Conservation (phyloP, 176 grass and related monocot species). For the Olyra latifolia region DNA sequence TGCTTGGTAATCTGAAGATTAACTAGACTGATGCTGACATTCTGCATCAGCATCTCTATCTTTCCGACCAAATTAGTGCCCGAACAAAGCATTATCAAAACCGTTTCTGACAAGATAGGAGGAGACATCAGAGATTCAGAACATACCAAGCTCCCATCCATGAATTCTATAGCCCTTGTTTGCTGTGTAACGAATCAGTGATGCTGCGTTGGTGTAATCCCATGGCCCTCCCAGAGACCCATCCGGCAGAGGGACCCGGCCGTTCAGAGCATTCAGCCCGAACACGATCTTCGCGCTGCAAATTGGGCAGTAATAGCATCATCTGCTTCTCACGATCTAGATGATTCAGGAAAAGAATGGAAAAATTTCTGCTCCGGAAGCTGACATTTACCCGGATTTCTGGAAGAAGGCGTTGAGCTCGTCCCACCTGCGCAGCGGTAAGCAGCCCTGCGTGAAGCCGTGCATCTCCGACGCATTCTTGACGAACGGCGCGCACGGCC, state of each 20-base stretch:
- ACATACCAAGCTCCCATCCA: slow-evolving; percentile 93
- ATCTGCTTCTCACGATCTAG: not conserved
- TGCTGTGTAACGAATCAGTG: slow-evolving; percentile 62
- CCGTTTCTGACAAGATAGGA: not conserved
- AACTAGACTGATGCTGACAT: not conserved
- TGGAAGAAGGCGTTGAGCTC: slow-evolving; percentile 76
- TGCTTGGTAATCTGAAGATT: slow-evolving; percentile 26
- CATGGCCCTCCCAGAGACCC: slow-evolving; percentile 73
- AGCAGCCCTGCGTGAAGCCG: slow-evolving; percentile 64
- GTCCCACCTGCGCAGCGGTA: slow-evolving; percentile 72
- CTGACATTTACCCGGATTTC: slow-evolving; percentile 47
- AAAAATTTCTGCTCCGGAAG: not conserved
- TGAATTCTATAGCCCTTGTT: slow-evolving; percentile 72
- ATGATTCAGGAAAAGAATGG: not conserved
- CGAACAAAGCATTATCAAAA: not conserved
- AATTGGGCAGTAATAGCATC: not conserved
- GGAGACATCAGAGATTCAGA: not conserved
- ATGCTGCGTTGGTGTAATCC: slow-evolving; percentile 83
- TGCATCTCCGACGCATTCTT: slow-evolving; percentile 58
- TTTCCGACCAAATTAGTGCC: not conserved
- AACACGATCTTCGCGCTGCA: slow-evolving; percentile 69
- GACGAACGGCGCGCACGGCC: slow-evolving; percentile 50
- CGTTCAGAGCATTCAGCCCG: slow-evolving; percentile 83
- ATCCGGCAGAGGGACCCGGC: slow-evolving; percentile 53
- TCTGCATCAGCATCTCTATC: not conserved